These are phyloP conservation scores for Bruguiera gymnorhiza DNA, from an alignment of 345 rosid genomes.

Conservation along the genomic window DNA sequence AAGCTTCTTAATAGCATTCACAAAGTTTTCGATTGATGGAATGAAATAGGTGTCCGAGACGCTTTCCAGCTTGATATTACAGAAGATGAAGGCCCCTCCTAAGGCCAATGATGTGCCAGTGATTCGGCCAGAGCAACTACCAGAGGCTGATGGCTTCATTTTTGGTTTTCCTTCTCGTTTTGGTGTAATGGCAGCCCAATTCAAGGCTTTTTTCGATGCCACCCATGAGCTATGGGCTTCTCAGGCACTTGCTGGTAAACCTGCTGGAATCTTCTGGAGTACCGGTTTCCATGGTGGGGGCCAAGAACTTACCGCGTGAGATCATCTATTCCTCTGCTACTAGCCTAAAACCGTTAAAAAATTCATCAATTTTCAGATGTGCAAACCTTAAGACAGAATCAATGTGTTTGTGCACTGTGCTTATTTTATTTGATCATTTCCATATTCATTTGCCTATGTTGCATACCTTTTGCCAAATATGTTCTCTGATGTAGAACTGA, in stretches of 20 bases:
- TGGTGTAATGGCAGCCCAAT: slow-evolving; percentile 93
- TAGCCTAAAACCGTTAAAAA: too few relatives aligned
- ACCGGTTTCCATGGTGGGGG: slow-evolving; percentile 97
- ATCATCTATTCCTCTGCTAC: slow-evolving; percentile 10
- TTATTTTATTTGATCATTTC: neutral
- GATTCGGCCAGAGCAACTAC: slow-evolving; percentile 68
- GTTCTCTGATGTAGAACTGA: neutral
- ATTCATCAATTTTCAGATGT: neutral
- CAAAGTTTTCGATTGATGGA: neutral
- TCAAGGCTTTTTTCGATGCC: slow-evolving; percentile 83
- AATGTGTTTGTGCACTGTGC: neutral
- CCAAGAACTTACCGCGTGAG: slow-evolving; percentile 95
- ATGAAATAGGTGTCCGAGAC: slow-evolving; percentile 72
- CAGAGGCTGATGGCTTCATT: slow-evolving; percentile 87
- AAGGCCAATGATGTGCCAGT: slow-evolving; percentile 73
- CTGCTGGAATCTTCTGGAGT: slow-evolving; percentile 98
- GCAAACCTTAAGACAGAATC: neutral
- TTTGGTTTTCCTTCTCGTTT: slow-evolving; percentile 95
- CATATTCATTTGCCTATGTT: neutral
- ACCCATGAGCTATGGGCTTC: slow-evolving; percentile 64
- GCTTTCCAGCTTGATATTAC: slow-evolving; percentile 50
- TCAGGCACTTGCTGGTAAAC: slow-evolving; percentile 91
- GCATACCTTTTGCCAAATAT: neutral
- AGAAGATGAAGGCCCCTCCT: slow-evolving; percentile 71
- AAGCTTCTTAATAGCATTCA: neutral